Percentiles rank a stretch among this genome's conserved stretches.
Conservation (phyloP, 2,329 filamentous ascomycete species). For the Paradendryphiella salina region DNA sequence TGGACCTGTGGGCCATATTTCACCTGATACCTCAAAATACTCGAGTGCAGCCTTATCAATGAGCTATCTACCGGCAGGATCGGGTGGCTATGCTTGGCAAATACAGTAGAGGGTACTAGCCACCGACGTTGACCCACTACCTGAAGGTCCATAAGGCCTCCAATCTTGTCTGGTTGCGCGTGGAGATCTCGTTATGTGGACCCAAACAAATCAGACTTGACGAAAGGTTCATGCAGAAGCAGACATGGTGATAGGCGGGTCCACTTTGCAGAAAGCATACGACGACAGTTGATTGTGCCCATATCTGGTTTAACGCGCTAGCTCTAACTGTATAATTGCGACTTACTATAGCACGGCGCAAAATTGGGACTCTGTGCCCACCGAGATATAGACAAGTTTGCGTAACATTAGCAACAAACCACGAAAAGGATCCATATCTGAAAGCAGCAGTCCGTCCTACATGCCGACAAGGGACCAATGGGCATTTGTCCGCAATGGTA, state of each 20-base stretch:
- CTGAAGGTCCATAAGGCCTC: background rate
- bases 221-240: conserved; percentile 4
- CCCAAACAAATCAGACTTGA: conserved; percentile 1
- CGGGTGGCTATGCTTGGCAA: background rate
- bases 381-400: conserved; percentile 5
- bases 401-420: background rate
- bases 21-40: conserved; percentile 2
- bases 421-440: background rate
- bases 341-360: conserved; percentile 9
- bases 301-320: conserved; percentile 1
- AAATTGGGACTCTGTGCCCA: conserved; percentile 2
- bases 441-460: conserved; percentile 2
- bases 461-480: conserved; percentile 5
- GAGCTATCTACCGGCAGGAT: conserved; percentile 3
- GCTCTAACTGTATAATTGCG: conserved; percentile 6
- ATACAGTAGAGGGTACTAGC: background rate
- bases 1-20: conserved; percentile 1
- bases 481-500: conserved; percentile 2
- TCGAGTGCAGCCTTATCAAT: conserved; percentile 9
- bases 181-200: background rate
- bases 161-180: background rate
- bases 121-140: background rate
- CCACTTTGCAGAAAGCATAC: conserved; percentile 4
- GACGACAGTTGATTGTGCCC: conserved; percentile 4
- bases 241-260: conserved; percentile 3